Conservation (phyloP, 352 stramenopile genomes). For the Phytophthora syringae region DNA sequence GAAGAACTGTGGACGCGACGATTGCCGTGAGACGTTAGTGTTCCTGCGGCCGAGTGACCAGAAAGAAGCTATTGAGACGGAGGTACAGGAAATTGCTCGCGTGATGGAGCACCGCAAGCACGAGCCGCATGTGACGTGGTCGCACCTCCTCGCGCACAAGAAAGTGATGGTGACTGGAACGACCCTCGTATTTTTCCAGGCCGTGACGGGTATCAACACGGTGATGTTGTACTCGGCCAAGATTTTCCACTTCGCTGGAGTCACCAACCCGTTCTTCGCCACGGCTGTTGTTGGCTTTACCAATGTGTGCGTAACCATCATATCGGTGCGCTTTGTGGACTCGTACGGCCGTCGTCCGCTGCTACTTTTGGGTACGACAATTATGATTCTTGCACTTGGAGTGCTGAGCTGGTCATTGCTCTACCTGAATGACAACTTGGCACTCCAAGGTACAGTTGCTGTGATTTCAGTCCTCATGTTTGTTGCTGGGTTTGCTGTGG, state of each 20-base stretch:
- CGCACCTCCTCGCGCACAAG: conserved; percentile 66
- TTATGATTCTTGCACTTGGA: conserved; percentile 80
- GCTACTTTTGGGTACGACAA: conserved; percentile 63
- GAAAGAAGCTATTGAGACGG: conserved; percentile 56
- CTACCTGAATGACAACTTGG: conserved; percentile 52
- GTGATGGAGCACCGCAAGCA: conserved; percentile 66
- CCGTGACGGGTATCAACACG: conserved; percentile 92
- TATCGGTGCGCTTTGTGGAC: conserved; percentile 82
- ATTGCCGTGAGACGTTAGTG: conserved; percentile 41
- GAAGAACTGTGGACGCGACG: conserved; percentile 63
- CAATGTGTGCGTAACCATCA: conserved; percentile 83
- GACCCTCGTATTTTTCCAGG: conserved; percentile 83
- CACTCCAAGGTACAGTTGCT: conserved; percentile 65
- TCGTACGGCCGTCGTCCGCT: conserved; percentile 76
- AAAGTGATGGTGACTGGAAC: conserved; percentile 59
- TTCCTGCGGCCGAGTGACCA: conserved; percentile 46
- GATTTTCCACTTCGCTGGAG: conserved; percentile 91
- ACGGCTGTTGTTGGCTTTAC: conserved; percentile 75
- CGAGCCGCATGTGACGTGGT: conserved; percentile 52
- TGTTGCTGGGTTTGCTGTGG: conserved; percentile 85
- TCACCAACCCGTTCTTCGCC: conserved; percentile 86
- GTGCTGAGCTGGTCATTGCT: conserved; percentile 77
- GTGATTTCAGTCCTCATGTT: conserved; percentile 85
- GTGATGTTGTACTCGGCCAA: conserved; percentile 93
- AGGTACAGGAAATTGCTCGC: conserved; percentile 66